These are phyloP conservation scores for Wickerhamiella allomyrinae DNA, from an alignment of 805 yeast species.

Conservation along the genomic window DNA sequence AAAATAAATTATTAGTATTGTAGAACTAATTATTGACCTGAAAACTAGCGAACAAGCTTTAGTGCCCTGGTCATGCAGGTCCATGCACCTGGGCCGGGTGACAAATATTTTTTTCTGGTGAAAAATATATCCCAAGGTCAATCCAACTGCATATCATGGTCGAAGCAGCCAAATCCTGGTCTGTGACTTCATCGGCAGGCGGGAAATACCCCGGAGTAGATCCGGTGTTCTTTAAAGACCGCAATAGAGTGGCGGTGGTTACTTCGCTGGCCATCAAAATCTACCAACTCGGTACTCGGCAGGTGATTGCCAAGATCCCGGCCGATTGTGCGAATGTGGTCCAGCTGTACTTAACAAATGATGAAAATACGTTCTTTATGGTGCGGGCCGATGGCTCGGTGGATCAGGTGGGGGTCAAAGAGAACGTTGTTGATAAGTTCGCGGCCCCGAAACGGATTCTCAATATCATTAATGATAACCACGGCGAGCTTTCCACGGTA, in stretches of 20 bases:
- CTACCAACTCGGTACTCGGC: slow-evolving; percentile 25
- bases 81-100: background rate
- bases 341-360: slow-evolving; percentile 21
- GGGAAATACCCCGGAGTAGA: slow-evolving; percentile 25
- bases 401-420: slow-evolving; percentile 11
- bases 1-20: background rate
- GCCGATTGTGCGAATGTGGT: slow-evolving; percentile 21
- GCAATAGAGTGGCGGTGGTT: slow-evolving; percentile 24
- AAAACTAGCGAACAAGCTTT: too few relatives aligned
- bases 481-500: background rate
- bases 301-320: slow-evolving; percentile 23
- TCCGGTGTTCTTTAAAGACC: slow-evolving; percentile 26
- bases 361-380: slow-evolving; percentile 20
- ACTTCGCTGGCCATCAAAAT: slow-evolving; percentile 26
- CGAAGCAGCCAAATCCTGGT: slow-evolving; percentile 14
- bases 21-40: too few relatives aligned
- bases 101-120: slow-evolving; percentile 4
- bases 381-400: slow-evolving; percentile 13
- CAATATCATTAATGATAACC: slow-evolving; percentile 6
- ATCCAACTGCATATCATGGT: background rate
- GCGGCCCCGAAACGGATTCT: slow-evolving; percentile 8
- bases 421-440: slow-evolving; percentile 3
- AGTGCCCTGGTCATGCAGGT: background rate
- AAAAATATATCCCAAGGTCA: background rate
- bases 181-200: slow-evolving; percentile 23